Conservation (phyloP, 2,329 filamentous ascomycete genomes). For the Arthrobotrys iridis region DNA sequence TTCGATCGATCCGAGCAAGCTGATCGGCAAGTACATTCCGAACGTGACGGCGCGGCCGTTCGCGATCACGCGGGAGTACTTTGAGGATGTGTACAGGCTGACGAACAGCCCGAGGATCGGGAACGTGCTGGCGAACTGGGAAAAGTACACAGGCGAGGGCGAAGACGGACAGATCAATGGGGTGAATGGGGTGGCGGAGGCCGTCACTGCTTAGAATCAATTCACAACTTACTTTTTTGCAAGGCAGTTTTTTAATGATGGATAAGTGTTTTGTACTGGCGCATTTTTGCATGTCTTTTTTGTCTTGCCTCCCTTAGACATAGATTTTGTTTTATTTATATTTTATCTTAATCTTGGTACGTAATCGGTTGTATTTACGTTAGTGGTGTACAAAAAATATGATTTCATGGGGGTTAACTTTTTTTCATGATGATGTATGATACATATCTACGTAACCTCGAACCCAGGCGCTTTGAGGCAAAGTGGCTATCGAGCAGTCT, state of each 20-base stretch:
- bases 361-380: too few species aligned
- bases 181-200: conserved; percentile 48
- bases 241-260: background rate
- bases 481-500: too few species aligned
- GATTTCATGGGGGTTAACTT: too few species aligned
- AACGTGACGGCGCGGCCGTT: conserved; percentile 98
- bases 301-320: too few species aligned
- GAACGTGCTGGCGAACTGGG: conserved; percentile 85
- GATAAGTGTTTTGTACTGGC: background rate
- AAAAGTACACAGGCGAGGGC: conserved; percentile 67
- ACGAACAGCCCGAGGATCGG: conserved; percentile 85
- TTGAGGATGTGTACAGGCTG: conserved; percentile 95
- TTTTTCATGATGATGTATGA: too few species aligned
- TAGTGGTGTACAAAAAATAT: too few species aligned
- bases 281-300: background rate
- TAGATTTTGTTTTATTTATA: too few species aligned
- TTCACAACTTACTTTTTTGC: background rate
- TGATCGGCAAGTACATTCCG: conserved; percentile 98
- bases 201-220: conserved; percentile 10
- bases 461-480: too few species aligned
- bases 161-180: conserved; percentile 65
- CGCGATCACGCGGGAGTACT: conserved; percentile 96
- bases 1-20: conserved; percentile 94
- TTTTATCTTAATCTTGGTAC: too few species aligned
- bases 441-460: too few species aligned